Evolutionary conservation across 129 eudicot genomes (phyloP), one percentile per base, ranked within the genome.

Genomic region (Tagetes erecta): DNA sequence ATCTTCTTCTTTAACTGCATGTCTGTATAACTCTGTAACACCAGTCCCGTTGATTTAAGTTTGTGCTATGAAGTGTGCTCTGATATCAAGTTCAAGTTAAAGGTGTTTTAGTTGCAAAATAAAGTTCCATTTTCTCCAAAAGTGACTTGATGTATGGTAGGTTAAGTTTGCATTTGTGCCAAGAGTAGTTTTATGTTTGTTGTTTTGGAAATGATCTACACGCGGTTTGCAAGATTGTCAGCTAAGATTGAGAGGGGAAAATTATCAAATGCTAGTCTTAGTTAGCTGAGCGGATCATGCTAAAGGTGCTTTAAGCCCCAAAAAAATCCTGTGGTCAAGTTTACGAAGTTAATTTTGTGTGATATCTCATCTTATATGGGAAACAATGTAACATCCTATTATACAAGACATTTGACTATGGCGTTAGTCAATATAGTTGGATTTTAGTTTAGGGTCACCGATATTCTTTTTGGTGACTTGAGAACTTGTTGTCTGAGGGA

Each of bases 401-500:
- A 6, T 20, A 59, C 41, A 59, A 59, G 78, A 60, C 11, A 72
- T 44, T 14, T 64, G 49, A 64, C 49, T 34, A n/a, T 38, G 13
- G 47, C 39, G 27, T 64, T 38, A 5, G 45, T 64, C 34, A 39
- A 2, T 63, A 63, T 5, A 63, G 8, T 12, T 63, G 45, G 45
- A 35, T 30, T 63, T 13, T 13, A 37, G 68, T 63, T 9, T 62
- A 36, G 5, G 45, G 68, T 39, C 69, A 38, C 39, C 39, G 13
- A 3, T 2, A 47, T n/a, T 39, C 39, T 36, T 36, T 35, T 33
- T 11, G 13, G 20, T 62, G 67, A 60, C 20, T 20, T 36, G 41
- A 37, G 67, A 12, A 35, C 8, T 4, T 35, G 38, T 57, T 13
- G 37, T 13, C 1, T 3, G 30, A 20, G 27, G 27, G 27, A 20